Conservation (phyloP, 2,329 filamentous ascomycete genomes). For the Aspergillus fischeri region DNA sequence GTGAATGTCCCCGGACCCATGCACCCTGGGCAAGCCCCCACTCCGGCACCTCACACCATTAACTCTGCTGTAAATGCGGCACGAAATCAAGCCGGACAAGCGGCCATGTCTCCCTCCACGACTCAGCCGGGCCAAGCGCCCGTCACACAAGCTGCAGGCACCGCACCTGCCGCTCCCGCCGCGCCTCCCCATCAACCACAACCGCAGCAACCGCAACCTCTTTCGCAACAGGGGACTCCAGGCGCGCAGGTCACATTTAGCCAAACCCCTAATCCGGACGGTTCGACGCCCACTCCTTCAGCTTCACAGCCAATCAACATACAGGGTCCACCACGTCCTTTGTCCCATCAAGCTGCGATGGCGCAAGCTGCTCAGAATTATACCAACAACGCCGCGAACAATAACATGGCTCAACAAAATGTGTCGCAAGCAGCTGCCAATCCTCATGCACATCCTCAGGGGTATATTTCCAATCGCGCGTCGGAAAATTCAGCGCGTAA, state of each 20-base stretch:
- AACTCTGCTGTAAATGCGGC: constrained; percentile 47
- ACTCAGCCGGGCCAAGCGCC: constrained; percentile 31
- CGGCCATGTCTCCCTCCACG: constrained; percentile 34
- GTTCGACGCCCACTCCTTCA: constrained; percentile 29
- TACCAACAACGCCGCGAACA: constrained; percentile 29
- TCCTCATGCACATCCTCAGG: constrained; percentile 39
- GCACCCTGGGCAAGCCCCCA: constrained; percentile 31
- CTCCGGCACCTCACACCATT: constrained; percentile 44
- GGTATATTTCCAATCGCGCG: constrained; percentile 39
- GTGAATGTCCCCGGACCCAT: constrained; percentile 23
- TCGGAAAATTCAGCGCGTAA: constrained; percentile 41
- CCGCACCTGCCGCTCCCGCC: constrained; percentile 20
- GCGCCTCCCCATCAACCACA: constrained; percentile 16
- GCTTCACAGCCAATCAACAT: constrained; percentile 27
- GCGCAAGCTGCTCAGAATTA: constrained; percentile 43
- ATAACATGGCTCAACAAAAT: constrained; percentile 18
- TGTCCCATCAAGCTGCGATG: constrained; percentile 46
- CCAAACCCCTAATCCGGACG: constrained; percentile 28
- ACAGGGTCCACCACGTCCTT: constrained; percentile 38
- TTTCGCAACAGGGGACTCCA: constrained; percentile 28
- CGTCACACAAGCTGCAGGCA: constrained; percentile 24
- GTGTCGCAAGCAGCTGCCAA: constrained; percentile 29
- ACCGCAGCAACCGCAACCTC: constrained; percentile 23
- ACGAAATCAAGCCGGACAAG: constrained; percentile 36
- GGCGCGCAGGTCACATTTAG: constrained; percentile 26